phyloP scores from a whole-genome alignment of 306 rosid species.

The Pueraria montana region DNA sequence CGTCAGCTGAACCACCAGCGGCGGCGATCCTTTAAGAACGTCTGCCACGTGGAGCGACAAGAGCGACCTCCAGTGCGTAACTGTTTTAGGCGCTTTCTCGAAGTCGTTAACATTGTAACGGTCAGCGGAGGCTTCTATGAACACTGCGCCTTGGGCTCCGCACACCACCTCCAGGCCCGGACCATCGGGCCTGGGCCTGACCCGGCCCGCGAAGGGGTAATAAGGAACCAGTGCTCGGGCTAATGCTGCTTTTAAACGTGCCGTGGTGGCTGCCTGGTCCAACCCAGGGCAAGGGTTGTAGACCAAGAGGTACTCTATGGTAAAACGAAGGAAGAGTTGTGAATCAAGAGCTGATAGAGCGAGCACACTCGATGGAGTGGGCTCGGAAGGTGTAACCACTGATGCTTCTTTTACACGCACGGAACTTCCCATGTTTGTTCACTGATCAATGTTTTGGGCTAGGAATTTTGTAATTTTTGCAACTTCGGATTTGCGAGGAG shows the following conservation, averaged over 20 bases:
- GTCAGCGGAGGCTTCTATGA: constrained; percentile 7
- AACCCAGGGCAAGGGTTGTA: neutral
- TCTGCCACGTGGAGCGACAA: constrained; percentile 7
- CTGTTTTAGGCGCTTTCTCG: constrained; percentile 5
- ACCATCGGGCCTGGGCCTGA: neutral
- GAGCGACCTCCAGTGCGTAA: constrained; percentile 1
- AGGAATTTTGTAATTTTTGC: neutral
- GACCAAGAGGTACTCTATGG: constrained; percentile 2
- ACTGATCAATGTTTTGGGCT: neutral
- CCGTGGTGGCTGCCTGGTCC: neutral
- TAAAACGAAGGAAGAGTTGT: constrained; percentile 13
- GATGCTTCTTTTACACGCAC: constrained; percentile 19
- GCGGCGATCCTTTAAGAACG: neutral
- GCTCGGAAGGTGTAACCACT: constrained; percentile 17
- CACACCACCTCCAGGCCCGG: constrained; percentile 3
- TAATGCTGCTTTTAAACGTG: constrained; percentile 5
- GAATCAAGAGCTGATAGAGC: constrained; percentile 10
- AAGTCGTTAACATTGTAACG: constrained; percentile 4
- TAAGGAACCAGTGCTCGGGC: neutral
- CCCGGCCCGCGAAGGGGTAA: constrained; percentile 3
- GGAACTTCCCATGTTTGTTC: neutral
- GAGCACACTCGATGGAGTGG: neutral
- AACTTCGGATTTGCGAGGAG: neutral
- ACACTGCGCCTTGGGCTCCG: neutral
- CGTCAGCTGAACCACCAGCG: constrained; percentile 9